Evolutionary conservation across 2,329 filamentous ascomycete species (phyloP).

Genomic region (Stachybotrys elegans): DNA sequence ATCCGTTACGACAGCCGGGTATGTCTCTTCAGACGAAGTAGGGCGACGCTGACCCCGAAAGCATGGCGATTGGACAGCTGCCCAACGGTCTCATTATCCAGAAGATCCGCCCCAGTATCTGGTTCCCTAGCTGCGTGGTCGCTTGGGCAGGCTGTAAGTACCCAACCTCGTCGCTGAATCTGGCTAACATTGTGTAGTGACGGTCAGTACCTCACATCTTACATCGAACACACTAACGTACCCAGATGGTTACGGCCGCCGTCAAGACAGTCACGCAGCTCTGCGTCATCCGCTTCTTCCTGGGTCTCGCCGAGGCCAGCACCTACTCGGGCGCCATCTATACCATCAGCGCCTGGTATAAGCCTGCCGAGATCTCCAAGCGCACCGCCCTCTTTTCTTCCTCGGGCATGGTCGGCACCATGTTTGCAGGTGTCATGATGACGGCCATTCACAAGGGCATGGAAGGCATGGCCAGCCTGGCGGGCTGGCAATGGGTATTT

Average conservation of each 20-base stretch:
- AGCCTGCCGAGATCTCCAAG: constrained; percentile 49
- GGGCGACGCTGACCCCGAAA: neutral
- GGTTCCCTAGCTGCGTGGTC: constrained; percentile 54
- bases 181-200: neutral
- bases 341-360: constrained; percentile 48
- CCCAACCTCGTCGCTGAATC: constrained; percentile 24
- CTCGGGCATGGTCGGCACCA: constrained; percentile 49
- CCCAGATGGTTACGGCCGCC: constrained; percentile 23
- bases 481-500: constrained; percentile 45
- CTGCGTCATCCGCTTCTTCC: constrained; percentile 21
- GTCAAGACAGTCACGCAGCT: constrained; percentile 22
- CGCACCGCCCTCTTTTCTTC: constrained; percentile 54
- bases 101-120: constrained; percentile 53
- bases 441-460: constrained; percentile 29
- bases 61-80: constrained; percentile 47
- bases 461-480: constrained; percentile 31
- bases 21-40: neutral
- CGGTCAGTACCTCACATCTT: accelerated
- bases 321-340: constrained; percentile 26
- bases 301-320: constrained; percentile 20
- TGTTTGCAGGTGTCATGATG: constrained; percentile 56
- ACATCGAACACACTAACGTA: neutral
- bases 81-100: constrained; percentile 54
- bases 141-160: constrained; percentile 56
- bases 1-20: constrained; percentile 21